phyloP scores from a whole-genome alignment of 1,139 yeast species.

The Blastobotrys illinoisensis region DNA sequence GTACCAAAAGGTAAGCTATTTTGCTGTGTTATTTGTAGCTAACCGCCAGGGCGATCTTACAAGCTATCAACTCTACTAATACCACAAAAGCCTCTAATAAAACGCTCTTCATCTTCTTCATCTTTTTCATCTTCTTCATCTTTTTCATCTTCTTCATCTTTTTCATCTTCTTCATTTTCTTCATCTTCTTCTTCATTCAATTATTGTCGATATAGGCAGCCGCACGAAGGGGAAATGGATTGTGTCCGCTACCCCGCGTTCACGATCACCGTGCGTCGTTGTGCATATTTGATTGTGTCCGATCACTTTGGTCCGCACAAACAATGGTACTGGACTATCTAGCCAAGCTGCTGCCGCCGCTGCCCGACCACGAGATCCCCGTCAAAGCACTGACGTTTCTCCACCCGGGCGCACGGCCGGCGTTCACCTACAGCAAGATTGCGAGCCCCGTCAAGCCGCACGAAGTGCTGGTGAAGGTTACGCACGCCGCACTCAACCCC shows the following conservation, averaged over 20 bases:
- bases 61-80: not conserved
- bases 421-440: conserved; percentile 37
- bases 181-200: too few relatives aligned
- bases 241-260: too few relatives aligned
- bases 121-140: too few relatives aligned
- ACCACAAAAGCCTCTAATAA: too few relatives aligned
- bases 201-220: too few relatives aligned
- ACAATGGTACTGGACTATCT: conserved; percentile 1
- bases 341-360: not conserved
- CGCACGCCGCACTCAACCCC: conserved; percentile 61
- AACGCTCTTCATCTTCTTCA: too few relatives aligned
- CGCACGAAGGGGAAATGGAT: too few relatives aligned
- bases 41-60: not conserved
- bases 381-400: conserved; percentile 24
- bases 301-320: not conserved
- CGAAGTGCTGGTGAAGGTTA: conserved; percentile 53
- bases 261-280: too few relatives aligned
- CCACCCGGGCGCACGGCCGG: conserved; percentile 21
- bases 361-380: conserved; percentile 4
- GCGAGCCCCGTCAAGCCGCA: conserved; percentile 40
- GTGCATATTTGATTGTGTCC: not conserved
- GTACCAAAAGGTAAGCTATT: conserved; percentile 32
- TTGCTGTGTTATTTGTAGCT: not conserved
- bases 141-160: too few relatives aligned
- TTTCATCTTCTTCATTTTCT: too few relatives aligned